Evolutionary conservation across 768 basidiomycete species (phyloP), one percentile per base, ranked within the genome.

Genomic region (Phlegmacium glaucopus): DNA sequence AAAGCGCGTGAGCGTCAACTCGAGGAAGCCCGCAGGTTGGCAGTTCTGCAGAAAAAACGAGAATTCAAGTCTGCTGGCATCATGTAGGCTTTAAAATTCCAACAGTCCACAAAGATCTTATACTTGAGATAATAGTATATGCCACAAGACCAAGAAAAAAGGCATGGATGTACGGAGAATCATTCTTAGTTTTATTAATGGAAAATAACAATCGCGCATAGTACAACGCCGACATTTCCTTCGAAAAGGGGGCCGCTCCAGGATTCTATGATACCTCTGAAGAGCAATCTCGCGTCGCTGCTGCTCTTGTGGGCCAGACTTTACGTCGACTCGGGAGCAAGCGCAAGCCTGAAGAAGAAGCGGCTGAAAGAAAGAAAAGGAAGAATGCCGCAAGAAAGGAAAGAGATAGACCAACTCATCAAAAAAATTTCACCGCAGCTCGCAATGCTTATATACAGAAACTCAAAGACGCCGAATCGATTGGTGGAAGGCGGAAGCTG

Each of bases 221-320:
- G 90, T 99, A 98, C 71, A 99, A 97, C 60, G 83, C 93, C 42
- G 96, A 99, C 62, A 96, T 97, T 55, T 96, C 96, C 0, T 98
- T 98, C 63, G 96, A 99, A 72, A 97, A 98, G 73, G 90, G 90
- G 61, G 78, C 96, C 0, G 94, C 92, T 0, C 70, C 94, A 9
- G 96, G 96, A 0, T 99, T 99, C 70, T 99, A 98, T 66, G 96
- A 99, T 63, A 94, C 91, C 2, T 79, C 86, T 0, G 96, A 95
- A 55, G 96, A 99, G 62, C 87, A 94, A 59, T 87, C 92, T 4
- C 87, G 90, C 42, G 73, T 84, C 32, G 82, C 88, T 11, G 75
- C 82, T n/a, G 92, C 95, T 0, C 95, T 91, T 1, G 86, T 97
- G 22, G 94, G 94, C 4, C 90, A 93, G 64, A 85, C 87, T 0